Conservation (phyloP, 305 asterid genomes). For the Rubia tinctorum region DNA sequence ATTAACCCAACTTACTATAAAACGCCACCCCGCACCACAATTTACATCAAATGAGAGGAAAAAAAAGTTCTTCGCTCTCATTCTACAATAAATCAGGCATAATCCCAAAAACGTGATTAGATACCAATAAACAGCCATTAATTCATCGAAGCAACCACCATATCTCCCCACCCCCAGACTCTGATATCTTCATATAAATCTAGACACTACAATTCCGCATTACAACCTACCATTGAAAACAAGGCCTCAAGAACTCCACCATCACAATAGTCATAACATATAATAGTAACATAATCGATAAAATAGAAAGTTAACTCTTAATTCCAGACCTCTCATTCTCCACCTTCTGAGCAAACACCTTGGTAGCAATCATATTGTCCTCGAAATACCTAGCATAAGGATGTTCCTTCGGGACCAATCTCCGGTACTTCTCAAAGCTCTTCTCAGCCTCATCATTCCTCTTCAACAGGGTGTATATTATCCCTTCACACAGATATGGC, state of each 20-base stretch:
- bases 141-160: slow-evolving; percentile 17
- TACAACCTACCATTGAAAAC: slow-evolving; percentile 7
- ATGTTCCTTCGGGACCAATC: slow-evolving; percentile 78
- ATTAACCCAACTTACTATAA: neutral
- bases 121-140: slow-evolving; percentile 7
- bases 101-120: neutral
- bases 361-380: slow-evolving; percentile 82
- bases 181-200: neutral
- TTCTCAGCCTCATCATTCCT: slow-evolving; percentile 72
- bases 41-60: neutral
- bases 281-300: neutral
- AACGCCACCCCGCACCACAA: neutral
- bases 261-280: slow-evolving; percentile 7
- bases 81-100: neutral
- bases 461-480: slow-evolving; percentile 70
- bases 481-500: slow-evolving; percentile 89
- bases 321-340: slow-evolving; percentile 60
- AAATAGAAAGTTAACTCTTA: slow-evolving; percentile 29
- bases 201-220: neutral
- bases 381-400: slow-evolving; percentile 76
- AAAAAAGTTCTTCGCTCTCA: too few species aligned
- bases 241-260: neutral
- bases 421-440: slow-evolving; percentile 69
- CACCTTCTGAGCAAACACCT: slow-evolving; percentile 62
- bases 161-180: slow-evolving; percentile 11